These are phyloP conservation scores for Xenoacremonium recifei DNA, from an alignment of 2,329 filamentous ascomycete species.

Conservation along the genomic window DNA sequence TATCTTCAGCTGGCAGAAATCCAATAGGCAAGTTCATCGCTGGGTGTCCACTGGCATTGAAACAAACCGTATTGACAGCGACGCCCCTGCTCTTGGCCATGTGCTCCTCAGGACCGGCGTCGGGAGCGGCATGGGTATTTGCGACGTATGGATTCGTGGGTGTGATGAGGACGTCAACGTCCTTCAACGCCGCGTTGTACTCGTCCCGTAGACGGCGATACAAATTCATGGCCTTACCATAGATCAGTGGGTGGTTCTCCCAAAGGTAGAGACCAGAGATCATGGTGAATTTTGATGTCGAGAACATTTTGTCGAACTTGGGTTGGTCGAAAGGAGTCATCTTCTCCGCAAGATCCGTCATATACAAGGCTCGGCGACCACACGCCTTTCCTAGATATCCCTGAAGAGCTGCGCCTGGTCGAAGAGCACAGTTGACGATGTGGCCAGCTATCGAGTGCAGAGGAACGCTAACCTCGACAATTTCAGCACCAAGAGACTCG, in stretches of 20 bases:
- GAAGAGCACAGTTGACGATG: not conserved
- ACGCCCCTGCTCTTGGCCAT: constrained; percentile 1
- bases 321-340: not conserved
- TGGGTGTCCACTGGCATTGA: constrained; percentile 4
- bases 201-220: constrained; percentile 2
- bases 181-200: constrained; percentile 2
- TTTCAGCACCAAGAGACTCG: not conserved
- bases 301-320: not conserved
- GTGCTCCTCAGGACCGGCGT: not conserved
- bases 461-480: not conserved
- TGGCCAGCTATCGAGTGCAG: not conserved
- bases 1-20: constrained; percentile 1
- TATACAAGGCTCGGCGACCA: not conserved
- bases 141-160: constrained; percentile 1
- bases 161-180: constrained; percentile 1
- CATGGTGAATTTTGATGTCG: not conserved
- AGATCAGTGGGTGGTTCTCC: not conserved
- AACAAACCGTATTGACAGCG: constrained; percentile 1
- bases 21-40: constrained; percentile 2
- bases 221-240: constrained; percentile 4
- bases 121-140: not conserved
- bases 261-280: constrained; percentile 1
- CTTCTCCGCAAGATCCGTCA: not conserved
- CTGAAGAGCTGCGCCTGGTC: not conserved
- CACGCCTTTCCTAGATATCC: not conserved